Base-by-base conservation (phyloP, 495 filamentous ascomycete species). In the Penicillium goetzii region DNA sequence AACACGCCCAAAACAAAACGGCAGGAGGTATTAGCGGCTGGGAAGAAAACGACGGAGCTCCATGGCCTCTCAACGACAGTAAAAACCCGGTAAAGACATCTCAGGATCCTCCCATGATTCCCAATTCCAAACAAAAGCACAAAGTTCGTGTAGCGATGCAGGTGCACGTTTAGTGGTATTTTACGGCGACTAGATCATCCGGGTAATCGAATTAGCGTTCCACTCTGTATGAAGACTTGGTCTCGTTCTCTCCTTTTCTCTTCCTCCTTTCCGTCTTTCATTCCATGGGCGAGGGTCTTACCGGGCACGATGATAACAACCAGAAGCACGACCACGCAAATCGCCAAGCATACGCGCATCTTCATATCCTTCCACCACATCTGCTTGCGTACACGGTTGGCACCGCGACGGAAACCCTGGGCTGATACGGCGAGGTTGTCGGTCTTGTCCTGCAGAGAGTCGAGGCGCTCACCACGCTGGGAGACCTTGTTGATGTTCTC, bases 351-450 rank as follows among this genome's bases (percentile, higher is more conserved):
- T 80, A 97, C 95, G 71, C 94, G 88, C 95, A 98, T 99, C 85
- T 97, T 97, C 92, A 98, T 97, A 77, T 99, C 94, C 86, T 93
- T 90, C 90, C 88, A 90, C 88, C 87, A 92, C 89, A 97, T 96
- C 74, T 92, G 83, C 85, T 97, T 98, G 68, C 94, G 86, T 60
- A 98, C 94, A 66, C 91, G 85, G 80, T 97, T 98, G 70, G 95
- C 95, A 61, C 95, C 93, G 59, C 92, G 88, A 68, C 93, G 92
- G 85, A 99, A 99, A 55, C 91, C 91, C 76, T 96, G 92, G 61
- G 95, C 93, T 34, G 91, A 93, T 60, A 86, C 83, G 43, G 92
- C 91, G 64, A 99, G 86, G 77, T 94, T 92, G 80, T 97, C 92
- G 61, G 96, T 96, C 86, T 97, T 97, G 76, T 96, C 89, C 81